Evolutionary conservation across 2,329 filamentous ascomycete species (phyloP), one percentile per base, ranked within the genome.

Genomic region (Trichoderma sp.): DNA sequence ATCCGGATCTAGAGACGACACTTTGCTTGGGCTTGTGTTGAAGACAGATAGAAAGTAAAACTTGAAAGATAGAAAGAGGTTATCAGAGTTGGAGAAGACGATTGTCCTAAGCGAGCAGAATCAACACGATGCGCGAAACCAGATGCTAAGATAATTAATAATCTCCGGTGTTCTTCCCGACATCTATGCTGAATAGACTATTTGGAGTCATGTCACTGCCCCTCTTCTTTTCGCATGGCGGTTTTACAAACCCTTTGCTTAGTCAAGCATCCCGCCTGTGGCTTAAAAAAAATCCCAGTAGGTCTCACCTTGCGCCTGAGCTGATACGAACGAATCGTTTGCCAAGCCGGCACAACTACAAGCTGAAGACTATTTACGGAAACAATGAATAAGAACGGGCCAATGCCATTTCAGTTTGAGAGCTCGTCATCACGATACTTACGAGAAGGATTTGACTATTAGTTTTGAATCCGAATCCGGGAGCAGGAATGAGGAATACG

Each of bases 71-170:
- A 27, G 4, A 5, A 5, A 63, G 24, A 31, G 13, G 7, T 62
- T 52, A 3, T 10, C 49, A 16, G 16, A 16, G 49, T 10, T 33
- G n/a, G 37, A 27, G 37, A 19, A 16, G 29, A 19, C 21, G 14
- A 63, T 37, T 63, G 31, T 33, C 53, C 43, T 53, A 37, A 40
- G 31, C 43, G 47, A 47, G 31, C 21, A 53, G 37, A 16, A 29
- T 62, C 11, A 53, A 37, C 29, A 27, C 7, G 2, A 37, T 53
- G 29, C 27, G 14, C 24, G 5, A 37, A 37, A 14, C 19, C 16
- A 29, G 43, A 63, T 53, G 60, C 29, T 37, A 47, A 63, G 60
- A 14, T 52, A 47, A 63, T 63, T 53, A 63, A 27, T 63, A 63
- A 63, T 63, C 29, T 63, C 31, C n/a, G 47, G 47, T 13, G 8